A percentile compares a stretch with the other conserved stretches of the same genome.
Evolutionary conservation across 148 eudicot genomes (phyloP).

Genomic region (Camellia lanceoleosa): DNA sequence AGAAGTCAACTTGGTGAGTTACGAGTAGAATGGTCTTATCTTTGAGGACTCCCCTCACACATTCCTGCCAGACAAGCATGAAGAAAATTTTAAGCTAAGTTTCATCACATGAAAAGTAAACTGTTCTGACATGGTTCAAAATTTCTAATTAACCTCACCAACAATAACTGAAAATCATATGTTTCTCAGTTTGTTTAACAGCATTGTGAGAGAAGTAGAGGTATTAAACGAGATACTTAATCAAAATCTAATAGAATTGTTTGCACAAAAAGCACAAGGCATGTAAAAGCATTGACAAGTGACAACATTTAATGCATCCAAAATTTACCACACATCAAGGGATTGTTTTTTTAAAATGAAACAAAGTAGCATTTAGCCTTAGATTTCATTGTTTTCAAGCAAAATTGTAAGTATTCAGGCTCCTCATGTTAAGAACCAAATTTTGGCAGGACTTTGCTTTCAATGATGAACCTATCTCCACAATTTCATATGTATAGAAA

Average conservation of each 20-base stretch:
- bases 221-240: background rate
- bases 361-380: background rate
- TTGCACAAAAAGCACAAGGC: background rate
- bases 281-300: background rate
- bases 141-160: background rate
- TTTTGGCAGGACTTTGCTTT: background rate
- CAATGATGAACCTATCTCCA: background rate
- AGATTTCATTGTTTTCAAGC: background rate
- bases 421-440: background rate
- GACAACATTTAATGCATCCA: background rate
- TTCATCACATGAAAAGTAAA: background rate
- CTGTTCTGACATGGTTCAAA: background rate
- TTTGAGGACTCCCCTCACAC: conserved; percentile 78
- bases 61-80: conserved; percentile 55
- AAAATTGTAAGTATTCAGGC: background rate
- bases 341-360: background rate
- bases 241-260: background rate
- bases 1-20: conserved; percentile 95
- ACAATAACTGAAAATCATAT: background rate
- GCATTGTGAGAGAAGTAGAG: background rate
- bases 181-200: background rate
- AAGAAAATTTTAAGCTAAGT: background rate
- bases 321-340: background rate
- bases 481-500: background rate
- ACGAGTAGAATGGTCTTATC: conserved; percentile 84